Percentiles rank a stretch among this genome's conserved stretches.
phyloP scores from a whole-genome alignment of 1,284 basidiomycete genomes.

The Leccinum fallax region DNA sequence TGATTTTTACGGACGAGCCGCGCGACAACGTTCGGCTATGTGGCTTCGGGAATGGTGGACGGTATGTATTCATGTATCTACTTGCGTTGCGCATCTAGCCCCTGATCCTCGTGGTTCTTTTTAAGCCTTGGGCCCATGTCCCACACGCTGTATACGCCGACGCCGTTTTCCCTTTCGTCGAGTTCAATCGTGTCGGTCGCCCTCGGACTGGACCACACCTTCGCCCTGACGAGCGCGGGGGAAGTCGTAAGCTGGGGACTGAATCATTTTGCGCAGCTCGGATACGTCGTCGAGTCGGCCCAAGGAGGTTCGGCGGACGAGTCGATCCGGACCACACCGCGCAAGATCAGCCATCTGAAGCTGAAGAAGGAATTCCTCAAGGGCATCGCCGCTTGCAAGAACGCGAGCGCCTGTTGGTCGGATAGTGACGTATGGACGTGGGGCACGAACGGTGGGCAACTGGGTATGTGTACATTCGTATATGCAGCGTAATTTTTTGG shows the following conservation, averaged over 20 bases:
- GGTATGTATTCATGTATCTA: conserved; percentile 43
- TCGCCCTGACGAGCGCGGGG: conserved; percentile 80
- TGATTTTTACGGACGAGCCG: conserved; percentile 74
- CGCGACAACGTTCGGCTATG: conserved; percentile 80
- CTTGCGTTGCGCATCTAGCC: neutral
- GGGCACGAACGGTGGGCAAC: conserved; percentile 94
- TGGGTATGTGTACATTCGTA: conserved; percentile 55
- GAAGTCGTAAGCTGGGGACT: conserved; percentile 91
- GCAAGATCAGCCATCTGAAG: conserved; percentile 74
- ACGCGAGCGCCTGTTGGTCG: conserved; percentile 92
- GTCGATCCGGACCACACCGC: conserved; percentile 75
- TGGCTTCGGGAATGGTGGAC: conserved; percentile 85
- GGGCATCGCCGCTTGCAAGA: conserved; percentile 88
- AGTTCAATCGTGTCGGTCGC: conserved; percentile 67
- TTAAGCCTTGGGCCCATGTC: conserved; percentile 72
- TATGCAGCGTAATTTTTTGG: neutral
- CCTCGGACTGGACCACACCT: conserved; percentile 92
- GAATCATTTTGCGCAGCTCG: conserved; percentile 87
- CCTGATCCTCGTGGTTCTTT: conserved; percentile 9
- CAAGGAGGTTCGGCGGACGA: conserved; percentile 46
- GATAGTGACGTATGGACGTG: conserved; percentile 87
- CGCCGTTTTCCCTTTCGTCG: conserved; percentile 55
- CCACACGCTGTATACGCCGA: conserved; percentile 79
- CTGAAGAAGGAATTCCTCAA: conserved; percentile 74
- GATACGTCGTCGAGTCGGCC: conserved; percentile 76